Evolutionary conservation across 345 rosid genomes (phyloP).

Genomic region (Gossypium stocksii): DNA sequence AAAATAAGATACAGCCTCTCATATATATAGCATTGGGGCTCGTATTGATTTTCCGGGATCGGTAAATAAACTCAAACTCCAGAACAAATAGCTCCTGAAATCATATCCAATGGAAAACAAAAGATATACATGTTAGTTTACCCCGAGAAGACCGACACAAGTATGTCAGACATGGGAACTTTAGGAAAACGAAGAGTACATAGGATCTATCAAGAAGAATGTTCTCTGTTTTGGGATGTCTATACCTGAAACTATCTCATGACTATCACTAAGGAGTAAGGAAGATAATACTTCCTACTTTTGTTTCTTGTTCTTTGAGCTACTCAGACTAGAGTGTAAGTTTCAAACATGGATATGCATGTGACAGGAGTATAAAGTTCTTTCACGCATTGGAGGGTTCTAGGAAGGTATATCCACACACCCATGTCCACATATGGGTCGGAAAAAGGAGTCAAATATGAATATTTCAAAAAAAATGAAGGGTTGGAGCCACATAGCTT

Average conservation of each 20-base stretch:
- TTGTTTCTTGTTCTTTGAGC: neutral
- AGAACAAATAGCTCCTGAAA: slow-evolving; percentile 71
- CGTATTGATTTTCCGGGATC: neutral
- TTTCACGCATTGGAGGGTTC: neutral
- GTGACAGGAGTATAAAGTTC: neutral
- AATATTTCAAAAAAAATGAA: too few species aligned
- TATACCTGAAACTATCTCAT: neutral
- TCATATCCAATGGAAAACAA: neutral
- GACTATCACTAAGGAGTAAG: neutral
- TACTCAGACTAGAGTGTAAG: neutral
- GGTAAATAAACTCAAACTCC: slow-evolving; percentile 39
- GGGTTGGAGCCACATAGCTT: neutral
- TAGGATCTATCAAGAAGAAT: neutral
- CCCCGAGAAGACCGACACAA: neutral
- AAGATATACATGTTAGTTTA: neutral
- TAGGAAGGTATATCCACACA: neutral
- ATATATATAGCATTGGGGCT: neutral
- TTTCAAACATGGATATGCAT: neutral
- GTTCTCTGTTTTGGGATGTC: neutral
- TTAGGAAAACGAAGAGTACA: neutral
- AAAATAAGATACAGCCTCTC: neutral
- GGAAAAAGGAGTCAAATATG: neutral
- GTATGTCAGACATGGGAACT: too few species aligned
- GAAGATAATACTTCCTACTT: neutral
- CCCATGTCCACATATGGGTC: neutral